phyloP scores from a whole-genome alignment of 768 basidiomycete species.

The Tricholoma hemisulphureum region DNA sequence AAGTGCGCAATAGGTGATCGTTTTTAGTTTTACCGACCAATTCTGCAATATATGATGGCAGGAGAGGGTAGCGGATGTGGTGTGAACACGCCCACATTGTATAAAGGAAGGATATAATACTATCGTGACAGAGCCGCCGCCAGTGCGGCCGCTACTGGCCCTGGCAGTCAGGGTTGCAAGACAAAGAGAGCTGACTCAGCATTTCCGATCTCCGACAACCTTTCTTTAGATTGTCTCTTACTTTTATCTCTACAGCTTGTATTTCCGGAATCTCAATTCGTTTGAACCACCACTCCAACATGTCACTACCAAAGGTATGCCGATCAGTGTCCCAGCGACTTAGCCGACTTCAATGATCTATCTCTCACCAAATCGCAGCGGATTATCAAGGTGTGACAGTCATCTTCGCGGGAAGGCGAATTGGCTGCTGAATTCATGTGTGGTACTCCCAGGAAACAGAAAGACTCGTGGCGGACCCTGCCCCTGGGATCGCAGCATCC shows the following conservation, averaged over 20 bases:
- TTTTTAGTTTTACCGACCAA: too few relatives aligned
- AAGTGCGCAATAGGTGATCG: too few relatives aligned
- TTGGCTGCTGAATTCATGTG: not conserved
- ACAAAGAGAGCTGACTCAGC: constrained; percentile 11
- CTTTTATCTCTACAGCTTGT: constrained; percentile 3
- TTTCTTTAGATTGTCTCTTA: not conserved
- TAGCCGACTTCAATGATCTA: not conserved
- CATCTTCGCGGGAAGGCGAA: constrained; percentile 1
- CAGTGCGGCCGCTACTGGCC: too few relatives aligned
- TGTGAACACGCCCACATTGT: too few relatives aligned
- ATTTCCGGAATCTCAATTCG: constrained; percentile 1
- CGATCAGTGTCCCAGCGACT: not conserved
- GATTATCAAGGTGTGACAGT: constrained; percentile 47
- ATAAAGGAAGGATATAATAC: too few relatives aligned
- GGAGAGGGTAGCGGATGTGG: too few relatives aligned
- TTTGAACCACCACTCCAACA: constrained; percentile 18
- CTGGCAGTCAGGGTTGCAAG: too few relatives aligned
- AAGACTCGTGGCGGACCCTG: constrained; percentile 92
- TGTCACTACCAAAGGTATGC: constrained; percentile 56
- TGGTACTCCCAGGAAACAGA: constrained; percentile 79
- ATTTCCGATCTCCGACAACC: constrained; percentile 9
- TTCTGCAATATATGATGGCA: too few relatives aligned
- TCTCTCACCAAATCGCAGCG: constrained; percentile 34
- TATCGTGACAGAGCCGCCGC: too few relatives aligned
- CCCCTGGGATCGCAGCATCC: constrained; percentile 92